Base-by-base conservation (phyloP, 2,329 filamentous ascomycete species). In the Proliferodiscus dingleyae region DNA sequence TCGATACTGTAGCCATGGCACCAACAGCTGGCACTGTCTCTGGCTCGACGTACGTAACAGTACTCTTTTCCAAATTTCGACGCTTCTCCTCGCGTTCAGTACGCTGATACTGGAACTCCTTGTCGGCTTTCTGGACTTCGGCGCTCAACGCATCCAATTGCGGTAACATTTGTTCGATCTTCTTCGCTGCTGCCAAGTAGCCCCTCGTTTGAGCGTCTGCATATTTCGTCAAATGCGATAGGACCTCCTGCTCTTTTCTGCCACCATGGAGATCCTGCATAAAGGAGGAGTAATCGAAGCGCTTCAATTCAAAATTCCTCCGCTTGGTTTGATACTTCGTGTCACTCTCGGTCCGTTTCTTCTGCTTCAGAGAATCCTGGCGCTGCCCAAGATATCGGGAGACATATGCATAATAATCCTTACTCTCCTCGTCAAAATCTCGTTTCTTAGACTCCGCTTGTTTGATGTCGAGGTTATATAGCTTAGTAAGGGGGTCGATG, bases 251-350 rank as follows among this genome's bases (percentile, higher is more conserved):
- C 60, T 98, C 93, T 65, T 97, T 98, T 52, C 93, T 84, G n/a
- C 93, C 93, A 23, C 93, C 93, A 53, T 97, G 93, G n/a, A 98
- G 75, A 70, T 98, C 93, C 61, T 97, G 91, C 87, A 98, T 95
- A 63, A 97, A 98, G 11, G 89, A 95, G 3, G 91, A 97, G 65
- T 98, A 98, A 66, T 98, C 94, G 61, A 98, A 98, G 8, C 94
- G 84, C 70, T 95, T 96, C 46, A 98, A 76, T 70, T 98, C 93
- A 61, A 98, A 98, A 57, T 89, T 95, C 36, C 88, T 83, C 55
- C 90, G 81, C 71, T 97, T 97, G 37, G 78, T 82, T 65, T 97
- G 91, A 63, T 97, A 98, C 63, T 98, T 98, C 24, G 87, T 86
- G 65, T 98, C 93, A 58, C 89, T 96, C 59, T 96, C 89, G 32